Evolutionary conservation across 164 flowering plant genomes (phyloP).

Genomic region (Magnolia kwangsiensis): DNA sequence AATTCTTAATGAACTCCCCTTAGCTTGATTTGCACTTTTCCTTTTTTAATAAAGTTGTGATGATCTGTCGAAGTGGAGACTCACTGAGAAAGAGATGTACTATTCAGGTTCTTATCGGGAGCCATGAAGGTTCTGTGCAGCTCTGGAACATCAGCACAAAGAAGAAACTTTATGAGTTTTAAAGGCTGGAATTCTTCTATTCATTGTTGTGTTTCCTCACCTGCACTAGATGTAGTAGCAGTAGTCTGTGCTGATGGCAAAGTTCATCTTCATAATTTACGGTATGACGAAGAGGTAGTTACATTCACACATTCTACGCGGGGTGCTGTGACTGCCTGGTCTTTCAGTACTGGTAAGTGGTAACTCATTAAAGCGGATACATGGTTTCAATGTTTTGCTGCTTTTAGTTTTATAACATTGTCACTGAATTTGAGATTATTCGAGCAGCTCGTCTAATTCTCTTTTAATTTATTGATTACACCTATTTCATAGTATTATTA

Average conservation of each 20-base stretch:
- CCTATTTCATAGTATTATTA: too few species aligned
- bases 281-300: conserved; percentile 72
- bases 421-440: background rate
- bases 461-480: too few species aligned
- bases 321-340: conserved; percentile 86
- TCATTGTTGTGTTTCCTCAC: conserved; percentile 79
- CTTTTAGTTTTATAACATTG: background rate
- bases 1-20: background rate
- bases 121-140: conserved; percentile 80
- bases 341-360: conserved; percentile 94
- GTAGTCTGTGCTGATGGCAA: conserved; percentile 93
- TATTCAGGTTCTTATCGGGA: conserved; percentile 74
- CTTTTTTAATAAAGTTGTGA: too few species aligned
- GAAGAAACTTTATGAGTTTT: conserved; percentile 77
- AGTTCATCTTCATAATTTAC: conserved; percentile 81
- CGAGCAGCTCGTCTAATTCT: background rate
- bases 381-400: conserved; percentile 1
- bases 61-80: background rate
- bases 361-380: conserved; percentile 19
- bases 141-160: conserved; percentile 93
- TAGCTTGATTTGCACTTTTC: background rate
- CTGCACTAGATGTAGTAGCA: conserved; percentile 95
- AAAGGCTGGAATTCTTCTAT: conserved; percentile 85
- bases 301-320: conserved; percentile 74
- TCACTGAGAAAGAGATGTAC: background rate